These are phyloP conservation scores for Biscutella laevigata DNA, from an alignment of 441 rosid genomes.

Conservation along the genomic window DNA sequence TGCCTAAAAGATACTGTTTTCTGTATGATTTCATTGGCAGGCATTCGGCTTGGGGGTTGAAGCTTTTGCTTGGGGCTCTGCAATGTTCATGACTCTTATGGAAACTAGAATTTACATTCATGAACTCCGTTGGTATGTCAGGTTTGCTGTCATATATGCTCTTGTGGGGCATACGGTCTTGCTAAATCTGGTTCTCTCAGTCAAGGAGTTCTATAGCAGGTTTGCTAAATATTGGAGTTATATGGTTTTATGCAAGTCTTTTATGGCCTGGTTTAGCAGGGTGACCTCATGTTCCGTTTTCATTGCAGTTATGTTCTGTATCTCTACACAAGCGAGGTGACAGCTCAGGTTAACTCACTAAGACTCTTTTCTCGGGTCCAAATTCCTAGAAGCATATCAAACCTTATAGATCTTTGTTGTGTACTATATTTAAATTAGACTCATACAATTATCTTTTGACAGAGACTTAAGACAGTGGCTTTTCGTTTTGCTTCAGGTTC, in stretches of 20 bases:
- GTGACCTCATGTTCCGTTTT: conserved; percentile 26
- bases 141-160: conserved; percentile 71
- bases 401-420: too few relatives aligned
- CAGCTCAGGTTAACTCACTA: conserved; percentile 61
- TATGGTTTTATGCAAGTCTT: conserved; percentile 5
- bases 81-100: conserved; percentile 54
- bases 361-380: conserved; percentile 14
- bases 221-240: conserved; percentile 9
- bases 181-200: conserved; percentile 66
- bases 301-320: conserved; percentile 63
- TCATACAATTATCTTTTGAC: neutral
- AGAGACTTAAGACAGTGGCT: neutral
- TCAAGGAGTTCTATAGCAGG: conserved; percentile 63
- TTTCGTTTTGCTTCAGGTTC: conserved; percentile 38
- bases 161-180: conserved; percentile 82
- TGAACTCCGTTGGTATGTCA: conserved; percentile 89
- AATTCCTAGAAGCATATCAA: neutral
- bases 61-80: conserved; percentile 78
- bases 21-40: conserved; percentile 35
- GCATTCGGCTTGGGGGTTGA: conserved; percentile 55
- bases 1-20: neutral
- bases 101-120: conserved; percentile 77
- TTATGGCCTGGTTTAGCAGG: neutral
- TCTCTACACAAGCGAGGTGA: conserved; percentile 65
- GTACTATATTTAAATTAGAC: conserved; percentile 3